phyloP scores from a whole-genome alignment of 805 yeast species.

The Cyberlindnera amylophila region DNA sequence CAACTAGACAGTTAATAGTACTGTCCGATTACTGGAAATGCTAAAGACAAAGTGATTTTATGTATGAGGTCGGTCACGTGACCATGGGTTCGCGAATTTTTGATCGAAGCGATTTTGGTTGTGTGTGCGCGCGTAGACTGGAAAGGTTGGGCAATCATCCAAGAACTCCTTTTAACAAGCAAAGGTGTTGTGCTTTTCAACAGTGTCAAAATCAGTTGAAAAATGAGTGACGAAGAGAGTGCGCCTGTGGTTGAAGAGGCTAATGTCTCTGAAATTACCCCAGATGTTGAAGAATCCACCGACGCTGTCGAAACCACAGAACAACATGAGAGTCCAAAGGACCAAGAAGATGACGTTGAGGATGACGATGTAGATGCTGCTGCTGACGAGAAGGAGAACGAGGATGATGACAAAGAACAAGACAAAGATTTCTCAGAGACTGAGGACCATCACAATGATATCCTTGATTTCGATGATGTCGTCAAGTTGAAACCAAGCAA shows the following conservation, averaged over 20 bases:
- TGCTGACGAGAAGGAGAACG: slow-evolving; percentile 2
- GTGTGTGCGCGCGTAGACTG: too few relatives aligned
- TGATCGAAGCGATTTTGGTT: too few relatives aligned
- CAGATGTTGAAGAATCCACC: neutral
- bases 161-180: too few relatives aligned
- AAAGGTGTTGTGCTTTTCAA: too few relatives aligned
- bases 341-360: neutral
- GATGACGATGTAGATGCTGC: neutral
- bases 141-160: too few relatives aligned
- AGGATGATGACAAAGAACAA: slow-evolving; percentile 5
- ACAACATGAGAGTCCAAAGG: neutral
- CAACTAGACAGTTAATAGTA: too few relatives aligned
- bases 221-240: neutral
- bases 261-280: neutral
- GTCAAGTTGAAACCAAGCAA: slow-evolving; percentile 20
- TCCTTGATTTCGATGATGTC: slow-evolving; percentile 29
- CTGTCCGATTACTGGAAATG: too few relatives aligned
- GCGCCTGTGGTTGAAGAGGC: slow-evolving; percentile 1
- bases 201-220: neutral
- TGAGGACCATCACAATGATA: slow-evolving; percentile 8
- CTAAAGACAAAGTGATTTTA: too few relatives aligned
- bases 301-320: neutral
- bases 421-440: slow-evolving; percentile 6
- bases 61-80: too few relatives aligned
- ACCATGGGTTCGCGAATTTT: too few relatives aligned